phyloP scores from a whole-genome alignment of 2,329 filamentous ascomycete genomes.

The Beauveria rudraprayagi region DNA sequence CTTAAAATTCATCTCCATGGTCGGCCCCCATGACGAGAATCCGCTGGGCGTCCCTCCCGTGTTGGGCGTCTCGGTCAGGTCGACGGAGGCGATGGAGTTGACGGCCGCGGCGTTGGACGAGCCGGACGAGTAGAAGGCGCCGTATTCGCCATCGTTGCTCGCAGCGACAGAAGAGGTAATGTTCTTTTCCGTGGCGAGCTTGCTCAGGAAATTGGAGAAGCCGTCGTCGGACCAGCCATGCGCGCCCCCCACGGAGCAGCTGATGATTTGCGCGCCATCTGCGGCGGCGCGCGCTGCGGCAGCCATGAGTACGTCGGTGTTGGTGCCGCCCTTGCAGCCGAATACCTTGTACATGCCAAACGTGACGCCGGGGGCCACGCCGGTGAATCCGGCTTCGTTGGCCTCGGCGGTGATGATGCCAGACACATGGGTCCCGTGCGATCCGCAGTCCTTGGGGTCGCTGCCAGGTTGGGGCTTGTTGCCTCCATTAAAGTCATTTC shows the following conservation, averaged over 20 bases:
- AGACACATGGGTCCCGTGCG: conserved; percentile 38
- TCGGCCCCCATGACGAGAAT: conserved; percentile 54
- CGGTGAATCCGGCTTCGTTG: conserved; percentile 30
- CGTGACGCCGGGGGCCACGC: conserved; percentile 32
- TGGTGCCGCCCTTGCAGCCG: conserved; percentile 25
- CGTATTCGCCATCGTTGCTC: conserved; percentile 22
- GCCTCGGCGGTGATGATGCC: conserved; percentile 38
- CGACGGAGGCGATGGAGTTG: conserved; percentile 13
- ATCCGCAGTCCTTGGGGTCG: conserved; percentile 33
- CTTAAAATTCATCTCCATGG: conserved; percentile 49
- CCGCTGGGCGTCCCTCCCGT: conserved; percentile 44
- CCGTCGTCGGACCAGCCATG: conserved; percentile 22
- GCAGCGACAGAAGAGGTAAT: conserved; percentile 16
- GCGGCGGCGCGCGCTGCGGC: conserved; percentile 36
- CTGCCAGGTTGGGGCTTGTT: conserved; percentile 26
- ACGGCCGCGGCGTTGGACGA: conserved; percentile 13
- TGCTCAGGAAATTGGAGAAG: conserved; percentile 5
- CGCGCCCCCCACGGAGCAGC: conserved; percentile 20
- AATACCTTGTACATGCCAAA: conserved; percentile 33
- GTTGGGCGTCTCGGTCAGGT: conserved; percentile 33
- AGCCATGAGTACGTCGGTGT: conserved; percentile 32
- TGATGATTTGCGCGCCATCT: conserved; percentile 30
- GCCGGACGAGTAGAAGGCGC: conserved; percentile 12
- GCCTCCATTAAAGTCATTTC: conserved; percentile 25
- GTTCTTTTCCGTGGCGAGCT: conserved; percentile 9